phyloP scores from a whole-genome alignment of 768 basidiomycete species.

The Cubamyces sp. region DNA sequence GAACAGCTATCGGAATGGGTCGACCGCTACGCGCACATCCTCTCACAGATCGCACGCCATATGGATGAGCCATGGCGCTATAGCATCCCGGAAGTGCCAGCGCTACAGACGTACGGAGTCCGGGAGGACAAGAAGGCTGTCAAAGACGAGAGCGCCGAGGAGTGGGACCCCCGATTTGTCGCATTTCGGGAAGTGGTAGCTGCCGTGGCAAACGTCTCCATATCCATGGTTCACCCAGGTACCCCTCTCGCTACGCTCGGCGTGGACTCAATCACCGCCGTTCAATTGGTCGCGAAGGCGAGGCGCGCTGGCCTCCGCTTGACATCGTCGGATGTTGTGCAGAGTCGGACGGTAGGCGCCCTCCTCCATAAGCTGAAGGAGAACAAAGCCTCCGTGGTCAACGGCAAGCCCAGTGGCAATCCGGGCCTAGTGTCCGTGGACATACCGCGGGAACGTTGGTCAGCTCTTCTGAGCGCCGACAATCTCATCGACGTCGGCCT shows the following conservation, averaged over 20 bases:
- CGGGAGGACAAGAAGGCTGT: not conserved
- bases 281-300: constrained; percentile 46
- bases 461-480: not conserved
- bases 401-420: not conserved
- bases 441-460: constrained; percentile 13
- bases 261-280: constrained; percentile 54
- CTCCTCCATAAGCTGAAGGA: constrained; percentile 27
- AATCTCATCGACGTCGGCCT: not conserved
- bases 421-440: not conserved
- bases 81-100: constrained; percentile 16
- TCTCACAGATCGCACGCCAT: constrained; percentile 29
- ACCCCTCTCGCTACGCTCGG: constrained; percentile 47
- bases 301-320: constrained; percentile 41
- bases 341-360: constrained; percentile 42
- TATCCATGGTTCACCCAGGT: constrained; percentile 35
- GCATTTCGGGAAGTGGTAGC: constrained; percentile 23
- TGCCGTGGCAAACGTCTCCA: constrained; percentile 35
- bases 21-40: constrained; percentile 26
- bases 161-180: constrained; percentile 7
- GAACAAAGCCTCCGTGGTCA: not conserved
- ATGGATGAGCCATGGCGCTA: constrained; percentile 21
- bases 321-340: constrained; percentile 45
- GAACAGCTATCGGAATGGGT: constrained; percentile 28
- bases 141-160: not conserved
- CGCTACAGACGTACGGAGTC: not conserved